A percentile compares a stretch with the other conserved stretches of the same genome.
These are phyloP conservation scores for Backusella luteola DNA, from an alignment of 192 early-diverging fungal genomes.

Conservation along the genomic window DNA sequence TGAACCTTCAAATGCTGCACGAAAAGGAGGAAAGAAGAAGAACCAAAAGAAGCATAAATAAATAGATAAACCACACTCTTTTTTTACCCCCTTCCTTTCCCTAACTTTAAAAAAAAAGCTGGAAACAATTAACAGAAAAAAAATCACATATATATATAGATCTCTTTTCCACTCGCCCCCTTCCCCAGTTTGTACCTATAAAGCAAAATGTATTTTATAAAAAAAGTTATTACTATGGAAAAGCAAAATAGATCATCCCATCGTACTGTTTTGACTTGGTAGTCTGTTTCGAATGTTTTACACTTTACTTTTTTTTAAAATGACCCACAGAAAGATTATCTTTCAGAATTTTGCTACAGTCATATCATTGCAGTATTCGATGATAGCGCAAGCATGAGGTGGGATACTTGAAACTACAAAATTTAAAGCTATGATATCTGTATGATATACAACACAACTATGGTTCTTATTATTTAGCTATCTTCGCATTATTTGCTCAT, in stretches of 20 bases:
- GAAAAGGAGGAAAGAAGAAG: slow-evolving; percentile 24
- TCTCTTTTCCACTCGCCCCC: neutral
- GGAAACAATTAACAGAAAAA: neutral
- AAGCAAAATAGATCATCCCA: neutral
- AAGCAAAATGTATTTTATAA: neutral
- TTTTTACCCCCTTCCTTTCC: neutral
- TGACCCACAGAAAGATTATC: neutral
- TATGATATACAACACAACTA: too few species aligned
- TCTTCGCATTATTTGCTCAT: too few species aligned
- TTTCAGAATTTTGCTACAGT: neutral
- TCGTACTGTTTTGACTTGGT: neutral
- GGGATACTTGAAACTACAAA: too few species aligned
- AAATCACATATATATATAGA: neutral
- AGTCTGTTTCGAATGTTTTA: neutral
- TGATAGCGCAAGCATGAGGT: neutral
- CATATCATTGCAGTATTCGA: neutral
- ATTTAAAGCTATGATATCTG: too few species aligned
- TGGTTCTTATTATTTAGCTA: too few species aligned
- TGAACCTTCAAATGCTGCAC: neutral
- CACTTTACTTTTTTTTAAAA: neutral
- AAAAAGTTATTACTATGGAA: neutral
- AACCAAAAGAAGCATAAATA: slow-evolving; percentile 16
- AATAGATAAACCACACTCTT: neutral
- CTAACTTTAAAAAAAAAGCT: neutral
- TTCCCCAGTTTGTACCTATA: neutral